phyloP scores from a whole-genome alignment of 2,329 filamentous ascomycete species.

The Microthyrium microscopicum region DNA sequence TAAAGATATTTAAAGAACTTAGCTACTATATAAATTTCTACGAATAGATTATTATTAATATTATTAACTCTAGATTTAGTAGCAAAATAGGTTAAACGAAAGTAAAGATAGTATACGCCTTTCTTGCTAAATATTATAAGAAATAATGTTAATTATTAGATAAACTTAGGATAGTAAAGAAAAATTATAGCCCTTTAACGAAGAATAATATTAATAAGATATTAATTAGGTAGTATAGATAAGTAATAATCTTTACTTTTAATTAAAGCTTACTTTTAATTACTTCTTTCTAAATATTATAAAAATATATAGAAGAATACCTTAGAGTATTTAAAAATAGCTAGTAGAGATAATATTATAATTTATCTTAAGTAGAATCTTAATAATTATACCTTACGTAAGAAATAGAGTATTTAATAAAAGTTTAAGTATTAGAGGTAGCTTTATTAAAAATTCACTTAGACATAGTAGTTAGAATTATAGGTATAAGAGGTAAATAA shows the following conservation, averaged over 20 bases:
- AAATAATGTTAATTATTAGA: background rate
- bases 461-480: background rate
- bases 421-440: constrained; percentile 2
- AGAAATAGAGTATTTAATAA: background rate
- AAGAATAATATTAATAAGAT: constrained; percentile 4
- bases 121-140: constrained; percentile 2
- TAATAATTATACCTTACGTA: constrained; percentile 1
- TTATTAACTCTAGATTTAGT: too few relatives aligned
- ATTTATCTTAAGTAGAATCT: constrained; percentile 2
- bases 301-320: too few relatives aligned
- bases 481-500: constrained; percentile 3
- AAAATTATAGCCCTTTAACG: background rate
- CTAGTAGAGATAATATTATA: constrained; percentile 2
- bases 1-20: too few relatives aligned
- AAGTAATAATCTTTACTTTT: background rate
- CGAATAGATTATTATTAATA: too few relatives aligned
- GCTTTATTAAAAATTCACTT: background rate
- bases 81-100: constrained; percentile 1
- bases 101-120: background rate
- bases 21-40: too few relatives aligned
- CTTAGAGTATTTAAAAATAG: background rate
- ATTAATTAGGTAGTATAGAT: constrained; percentile 1
- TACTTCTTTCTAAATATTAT: too few relatives aligned
- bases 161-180: constrained; percentile 3
- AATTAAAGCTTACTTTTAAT: too few relatives aligned